Evolutionary conservation across 2,329 filamentous ascomycete genomes (phyloP), one percentile per base, ranked within the genome.

Genomic region (Penicillium sp.): DNA sequence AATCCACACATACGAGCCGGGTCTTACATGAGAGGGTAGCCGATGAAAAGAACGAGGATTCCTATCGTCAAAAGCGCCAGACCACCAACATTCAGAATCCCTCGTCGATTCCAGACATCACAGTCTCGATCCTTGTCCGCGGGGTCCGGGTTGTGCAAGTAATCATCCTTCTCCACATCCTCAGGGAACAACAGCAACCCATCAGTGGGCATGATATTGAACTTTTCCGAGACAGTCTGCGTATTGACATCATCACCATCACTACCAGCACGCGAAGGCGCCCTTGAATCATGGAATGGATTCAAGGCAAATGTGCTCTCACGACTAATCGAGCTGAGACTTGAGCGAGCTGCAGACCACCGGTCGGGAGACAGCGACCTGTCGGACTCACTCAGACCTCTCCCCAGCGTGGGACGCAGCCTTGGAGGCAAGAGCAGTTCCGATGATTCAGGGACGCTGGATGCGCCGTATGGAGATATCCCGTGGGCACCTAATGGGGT

Each of bases 101-200:
- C 87, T 75, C 87, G 76, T 59, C 76, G 81, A 36, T 82, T 86
- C 68, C 83, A 89, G 38, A 89, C 76, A 65, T 88, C 82, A 62
- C 84, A 86, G 59, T 86, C 82, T 42, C 81, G 78, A 47, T 79
- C 73, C 38, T 85, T 79, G 43, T 88, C 85, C 48, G 81, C 80
- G 1, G 85, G 83, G 63, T 87, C 85, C 0, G 87, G 87, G 62
- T 89, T 88, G 67, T 90, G 87, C 58, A 90, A 66, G 59, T 83
- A 86, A 65, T 90, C 87, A 66, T 90, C 87, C 64, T 88, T 88
- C 68, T 90, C 87, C 19, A 88, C 83, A 65, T 89, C 86, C 67
- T 89, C 85, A 0, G 86, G 87, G 62, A 86, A 89, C 18, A 89
- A 73, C 38, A 90, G 68, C 48, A 89, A 72, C 6, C 85, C 85